Base-by-base conservation (phyloP, 2,329 filamentous ascomycete genomes). In the Alternaria arborescens region DNA sequence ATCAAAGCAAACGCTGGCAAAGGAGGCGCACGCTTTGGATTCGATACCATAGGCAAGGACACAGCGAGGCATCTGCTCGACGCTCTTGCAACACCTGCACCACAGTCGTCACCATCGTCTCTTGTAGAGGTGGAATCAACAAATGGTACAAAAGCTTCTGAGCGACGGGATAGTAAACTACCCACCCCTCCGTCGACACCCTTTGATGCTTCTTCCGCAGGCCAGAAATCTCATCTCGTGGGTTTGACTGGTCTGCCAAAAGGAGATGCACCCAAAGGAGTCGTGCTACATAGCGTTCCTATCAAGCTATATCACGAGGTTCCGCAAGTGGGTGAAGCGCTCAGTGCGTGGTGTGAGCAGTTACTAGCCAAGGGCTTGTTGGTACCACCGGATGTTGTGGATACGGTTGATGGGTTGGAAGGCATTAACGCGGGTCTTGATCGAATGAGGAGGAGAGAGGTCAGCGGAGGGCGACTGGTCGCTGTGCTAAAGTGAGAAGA, bases 261-360 rank as follows among this genome's bases (percentile, higher is more conserved):
- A 70, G 79, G 79, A 4, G 54, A 64, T 18, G 76, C 78, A 1
- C 75, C 77, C 0, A 77, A 80, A 0, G 82, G 82, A 0, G 80
- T 88, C 0, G 73, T 81, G 6, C 84, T 88, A 58, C 90, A 92
- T 70, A 86, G 83, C 0, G 88, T 93, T 0, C 91, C 91, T 0
- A 91, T 94, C 62, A 93, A 93, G 76, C 71, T 92, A 4, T 93
- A 92, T 70, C 91, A 94, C 71, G 87, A 90, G 59, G 83, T 88
- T 0, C 85, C 87, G 0, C 81, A 82, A 36, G 32, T 36, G 32
- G 32, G 32, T 16, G 32, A 36, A 3, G 32, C 32, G 32, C 73
- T 92, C 55, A 87, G 87, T 12, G 73, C 80, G 1, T 93, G 91
- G 91, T 78, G 92, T 26, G 90, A 92, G 73, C 79, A 82, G 24